Evolutionary conservation across 345 rosid species (phyloP).

Genomic region (Psidium friedrichsthalianum): DNA sequence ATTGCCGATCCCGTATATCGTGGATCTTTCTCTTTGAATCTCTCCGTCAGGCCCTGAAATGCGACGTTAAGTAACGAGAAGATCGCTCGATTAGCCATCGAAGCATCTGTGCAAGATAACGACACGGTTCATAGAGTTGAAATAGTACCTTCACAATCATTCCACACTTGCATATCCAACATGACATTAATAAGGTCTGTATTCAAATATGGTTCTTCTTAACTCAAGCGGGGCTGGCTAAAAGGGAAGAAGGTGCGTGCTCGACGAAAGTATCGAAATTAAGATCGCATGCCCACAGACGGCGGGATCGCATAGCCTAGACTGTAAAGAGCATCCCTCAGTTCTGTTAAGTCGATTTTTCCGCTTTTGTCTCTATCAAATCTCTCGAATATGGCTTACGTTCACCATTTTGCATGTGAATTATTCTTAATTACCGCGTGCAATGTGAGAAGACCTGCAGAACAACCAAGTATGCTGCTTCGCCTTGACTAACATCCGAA

Average conservation of each 20-base stretch:
- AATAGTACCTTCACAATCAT: constrained; percentile 48
- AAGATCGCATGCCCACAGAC: constrained; percentile 42
- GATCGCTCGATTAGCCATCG: neutral
- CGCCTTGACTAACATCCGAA: neutral
- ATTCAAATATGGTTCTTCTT: neutral
- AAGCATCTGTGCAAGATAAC: neutral
- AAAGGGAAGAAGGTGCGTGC: constrained; percentile 19
- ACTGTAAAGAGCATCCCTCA: constrained; percentile 51
- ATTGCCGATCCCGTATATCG: constrained; percentile 37
- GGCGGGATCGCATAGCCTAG: constrained; percentile 52
- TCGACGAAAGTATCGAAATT: constrained; percentile 53
- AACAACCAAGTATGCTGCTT: neutral
- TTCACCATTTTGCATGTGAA: neutral
- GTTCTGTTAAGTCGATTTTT: constrained; percentile 42
- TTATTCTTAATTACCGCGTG: neutral
- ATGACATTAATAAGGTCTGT: neutral
- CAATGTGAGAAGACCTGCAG: neutral
- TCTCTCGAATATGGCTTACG: constrained; percentile 52
- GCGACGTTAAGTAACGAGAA: neutral
- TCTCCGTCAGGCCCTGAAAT: constrained; percentile 59
- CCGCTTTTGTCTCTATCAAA: constrained; percentile 57
- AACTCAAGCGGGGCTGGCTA: neutral
- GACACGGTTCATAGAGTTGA: neutral
- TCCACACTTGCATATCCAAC: constrained; percentile 46
- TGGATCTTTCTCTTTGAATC: constrained; percentile 56